phyloP scores from a whole-genome alignment of 306 rosid genomes.

The Pyrus bretschneideri region DNA sequence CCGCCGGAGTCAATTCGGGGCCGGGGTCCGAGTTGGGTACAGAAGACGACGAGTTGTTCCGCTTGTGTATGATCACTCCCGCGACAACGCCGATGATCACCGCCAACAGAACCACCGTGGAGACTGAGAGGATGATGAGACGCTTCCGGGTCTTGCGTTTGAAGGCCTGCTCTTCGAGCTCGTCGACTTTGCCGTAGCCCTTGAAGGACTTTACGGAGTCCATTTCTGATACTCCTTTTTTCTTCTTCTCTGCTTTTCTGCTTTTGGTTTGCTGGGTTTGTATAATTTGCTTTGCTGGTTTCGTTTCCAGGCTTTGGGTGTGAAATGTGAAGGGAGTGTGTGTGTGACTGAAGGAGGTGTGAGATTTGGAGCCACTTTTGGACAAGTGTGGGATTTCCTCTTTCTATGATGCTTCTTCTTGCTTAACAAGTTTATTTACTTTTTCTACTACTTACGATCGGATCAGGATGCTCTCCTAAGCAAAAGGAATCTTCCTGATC shows the following conservation, averaged over 20 bases:
- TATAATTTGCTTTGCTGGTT: background rate
- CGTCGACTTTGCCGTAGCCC: conserved; percentile 83
- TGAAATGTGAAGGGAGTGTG: background rate
- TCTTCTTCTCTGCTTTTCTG: background rate
- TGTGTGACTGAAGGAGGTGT: background rate
- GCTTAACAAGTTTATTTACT: background rate
- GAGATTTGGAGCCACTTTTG: background rate
- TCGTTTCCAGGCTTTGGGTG: background rate
- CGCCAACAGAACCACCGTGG: conserved; percentile 36
- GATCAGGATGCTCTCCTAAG: too few relatives aligned
- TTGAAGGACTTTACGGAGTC: conserved; percentile 70
- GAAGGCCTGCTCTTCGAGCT: conserved; percentile 55
- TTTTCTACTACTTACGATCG: background rate
- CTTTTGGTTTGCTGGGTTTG: background rate
- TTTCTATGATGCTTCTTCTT: background rate
- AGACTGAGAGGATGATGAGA: conserved; percentile 27
- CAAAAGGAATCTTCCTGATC: too few relatives aligned
- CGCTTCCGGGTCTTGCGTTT: conserved; percentile 58
- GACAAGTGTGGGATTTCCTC: background rate
- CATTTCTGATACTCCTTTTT: conserved; percentile 20
- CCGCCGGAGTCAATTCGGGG: conserved; percentile 45
- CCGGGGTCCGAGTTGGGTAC: conserved; percentile 22
- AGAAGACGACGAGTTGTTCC: conserved; percentile 32
- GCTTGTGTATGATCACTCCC: conserved; percentile 46
- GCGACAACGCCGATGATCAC: conserved; percentile 42